Percentiles rank a stretch among this genome's conserved stretches.
phyloP scores from a whole-genome alignment of 2,329 filamentous ascomycete species.

The Ramichloridium luteum region DNA sequence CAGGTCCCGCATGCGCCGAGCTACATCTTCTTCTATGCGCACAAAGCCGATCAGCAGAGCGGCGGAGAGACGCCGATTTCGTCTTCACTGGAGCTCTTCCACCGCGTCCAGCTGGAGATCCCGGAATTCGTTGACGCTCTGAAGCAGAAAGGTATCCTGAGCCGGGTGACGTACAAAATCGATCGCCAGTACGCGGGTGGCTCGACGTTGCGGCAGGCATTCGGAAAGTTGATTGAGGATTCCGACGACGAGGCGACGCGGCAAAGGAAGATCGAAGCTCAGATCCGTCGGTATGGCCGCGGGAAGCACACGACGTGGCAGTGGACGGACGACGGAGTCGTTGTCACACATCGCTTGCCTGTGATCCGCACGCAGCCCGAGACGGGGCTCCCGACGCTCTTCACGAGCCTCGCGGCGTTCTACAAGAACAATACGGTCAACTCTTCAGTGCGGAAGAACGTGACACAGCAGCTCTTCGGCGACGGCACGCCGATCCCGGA shows the following conservation, averaged over 20 bases:
- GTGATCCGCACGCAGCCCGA: slow-evolving; percentile 36
- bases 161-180: slow-evolving; percentile 31
- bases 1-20: slow-evolving; percentile 41
- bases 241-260: slow-evolving; percentile 32
- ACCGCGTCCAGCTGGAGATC: slow-evolving; percentile 34
- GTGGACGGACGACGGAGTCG: slow-evolving; percentile 34
- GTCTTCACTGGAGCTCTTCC: slow-evolving; percentile 37
- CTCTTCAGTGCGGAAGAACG: slow-evolving; percentile 18
- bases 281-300: slow-evolving; percentile 37
- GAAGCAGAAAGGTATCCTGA: slow-evolving; percentile 35
- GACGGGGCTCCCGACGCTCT: slow-evolving; percentile 35
- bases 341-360: slow-evolving; percentile 35
- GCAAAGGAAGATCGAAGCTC: slow-evolving; percentile 36
- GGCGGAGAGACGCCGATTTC: slow-evolving; percentile 37
- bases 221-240: slow-evolving; percentile 37
- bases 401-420: slow-evolving; percentile 36
- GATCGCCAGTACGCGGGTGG: slow-evolving; percentile 35
- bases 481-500: slow-evolving; percentile 38
- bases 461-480: slow-evolving; percentile 32
- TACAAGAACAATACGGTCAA: slow-evolving; percentile 27
- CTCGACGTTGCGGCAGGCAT: slow-evolving; percentile 35
- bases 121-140: slow-evolving; percentile 35
- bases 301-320: slow-evolving; percentile 37
- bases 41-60: slow-evolving; percentile 26
- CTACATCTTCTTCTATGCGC: slow-evolving; percentile 40